phyloP scores from a whole-genome alignment of 169 alveolate genomes.

The Cryptosporidium baileyi region DNA sequence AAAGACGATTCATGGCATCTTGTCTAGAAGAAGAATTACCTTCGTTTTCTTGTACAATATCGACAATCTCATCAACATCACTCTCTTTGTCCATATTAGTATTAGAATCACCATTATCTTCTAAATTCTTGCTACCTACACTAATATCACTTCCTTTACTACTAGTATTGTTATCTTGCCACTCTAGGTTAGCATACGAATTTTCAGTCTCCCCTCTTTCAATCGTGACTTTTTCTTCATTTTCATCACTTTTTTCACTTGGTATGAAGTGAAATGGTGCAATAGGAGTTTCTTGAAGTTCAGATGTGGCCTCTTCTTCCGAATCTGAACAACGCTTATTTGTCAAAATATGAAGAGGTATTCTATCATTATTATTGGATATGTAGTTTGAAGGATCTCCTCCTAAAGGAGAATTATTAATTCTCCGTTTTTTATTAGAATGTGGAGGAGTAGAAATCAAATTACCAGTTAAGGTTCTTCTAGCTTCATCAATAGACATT shows the following conservation, averaged over 20 bases:
- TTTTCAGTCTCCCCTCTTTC: neutral
- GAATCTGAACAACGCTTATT: neutral
- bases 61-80: slow-evolving; percentile 18
- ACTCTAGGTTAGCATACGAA: slow-evolving; percentile 9
- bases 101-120: neutral
- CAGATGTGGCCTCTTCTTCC: neutral
- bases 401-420: neutral
- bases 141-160: slow-evolving; percentile 25
- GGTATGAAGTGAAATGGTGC: neutral
- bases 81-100: slow-evolving; percentile 26
- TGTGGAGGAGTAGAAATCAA: slow-evolving; percentile 62
- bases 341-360: slow-evolving; percentile 37
- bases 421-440: slow-evolving; percentile 2
- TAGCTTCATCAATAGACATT: neutral
- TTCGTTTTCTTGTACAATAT: slow-evolving; percentile 5
- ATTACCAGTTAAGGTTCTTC: slow-evolving; percentile 15
- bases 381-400: neutral
- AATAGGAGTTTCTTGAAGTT: slow-evolving; percentile 20
- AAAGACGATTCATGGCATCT: slow-evolving; percentile 68
- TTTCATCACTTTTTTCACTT: slow-evolving; percentile 12
- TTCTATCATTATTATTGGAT: neutral
- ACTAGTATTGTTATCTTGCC: slow-evolving; percentile 22
- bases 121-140: neutral
- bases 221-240: neutral
- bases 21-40: slow-evolving; percentile 46